Evolutionary conservation across 495 filamentous ascomycete genomes (phyloP).

Genomic region (Clohesyomyces aquaticus): DNA sequence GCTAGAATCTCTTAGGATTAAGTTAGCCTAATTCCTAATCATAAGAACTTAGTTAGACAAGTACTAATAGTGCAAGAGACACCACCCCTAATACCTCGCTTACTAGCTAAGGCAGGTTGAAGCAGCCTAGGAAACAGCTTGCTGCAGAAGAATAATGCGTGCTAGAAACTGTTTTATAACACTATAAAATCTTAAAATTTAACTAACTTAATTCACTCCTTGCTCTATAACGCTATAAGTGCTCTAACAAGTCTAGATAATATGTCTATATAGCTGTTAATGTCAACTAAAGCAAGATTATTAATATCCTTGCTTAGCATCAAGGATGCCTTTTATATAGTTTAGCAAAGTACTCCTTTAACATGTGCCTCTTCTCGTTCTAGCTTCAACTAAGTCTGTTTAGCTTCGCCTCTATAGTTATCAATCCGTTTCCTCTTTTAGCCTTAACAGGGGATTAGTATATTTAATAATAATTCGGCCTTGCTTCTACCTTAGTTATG

Average conservation of each 20-base stretch:
- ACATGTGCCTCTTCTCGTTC: not conserved
- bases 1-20: conserved; percentile 13
- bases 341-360: not conserved
- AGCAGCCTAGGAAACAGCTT: conserved; percentile 9
- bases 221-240: not conserved
- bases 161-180: not conserved
- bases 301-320: not conserved
- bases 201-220: not conserved
- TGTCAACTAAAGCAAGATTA: not conserved
- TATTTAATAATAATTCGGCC: conserved; percentile 16
- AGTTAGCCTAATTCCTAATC: conserved; percentile 21
- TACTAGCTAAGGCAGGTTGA: conserved; percentile 6
- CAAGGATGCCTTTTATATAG: not conserved
- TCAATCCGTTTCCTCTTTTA: conserved; percentile 5
- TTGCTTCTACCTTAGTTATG: conserved; percentile 10
- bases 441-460: conserved; percentile 11
- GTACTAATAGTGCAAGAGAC: conserved; percentile 7
- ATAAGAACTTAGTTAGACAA: conserved; percentile 1
- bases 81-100: conserved; percentile 12
- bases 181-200: not conserved
- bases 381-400: not conserved
- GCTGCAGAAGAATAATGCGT: not conserved
- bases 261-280: not conserved
- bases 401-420: not conserved
- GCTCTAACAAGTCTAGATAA: not conserved